Percentiles rank a stretch among this genome's conserved stretches.
phyloP scores from a whole-genome alignment of 108 stramenopile genomes.

The Discostella pseudostelligera region DNA sequence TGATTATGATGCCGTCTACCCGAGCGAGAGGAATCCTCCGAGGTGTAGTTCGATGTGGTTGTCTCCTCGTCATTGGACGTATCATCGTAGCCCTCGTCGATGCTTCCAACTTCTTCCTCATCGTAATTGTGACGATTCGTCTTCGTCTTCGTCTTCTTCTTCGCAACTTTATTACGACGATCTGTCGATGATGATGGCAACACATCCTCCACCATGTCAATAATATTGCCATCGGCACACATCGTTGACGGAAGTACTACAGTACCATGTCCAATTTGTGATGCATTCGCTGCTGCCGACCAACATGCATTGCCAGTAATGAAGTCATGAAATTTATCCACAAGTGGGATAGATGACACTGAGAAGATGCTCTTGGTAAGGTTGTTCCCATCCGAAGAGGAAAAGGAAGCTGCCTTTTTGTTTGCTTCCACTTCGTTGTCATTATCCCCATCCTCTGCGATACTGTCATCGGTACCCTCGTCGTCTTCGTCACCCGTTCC shows the following conservation, averaged over 20 bases:
- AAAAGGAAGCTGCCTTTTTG: no score
- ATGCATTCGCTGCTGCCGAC: background rate
- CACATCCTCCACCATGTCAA: no score
- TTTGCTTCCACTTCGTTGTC: background rate
- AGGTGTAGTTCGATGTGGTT: background rate
- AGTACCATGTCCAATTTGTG: background rate
- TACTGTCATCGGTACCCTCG: background rate
- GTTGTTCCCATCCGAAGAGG: background rate
- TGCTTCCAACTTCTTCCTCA: background rate
- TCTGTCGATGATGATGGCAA: no score
- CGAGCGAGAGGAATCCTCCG: background rate
- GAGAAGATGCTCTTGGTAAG: background rate
- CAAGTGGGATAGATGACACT: background rate
- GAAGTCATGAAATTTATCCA: background rate
- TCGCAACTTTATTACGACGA: background rate
- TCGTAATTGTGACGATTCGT: background rate
- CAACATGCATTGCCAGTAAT: conserved; percentile 1
- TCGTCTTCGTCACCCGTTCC: background rate
- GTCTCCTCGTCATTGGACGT: background rate
- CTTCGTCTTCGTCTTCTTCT: background rate
- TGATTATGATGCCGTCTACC: background rate
- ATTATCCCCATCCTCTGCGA: background rate
- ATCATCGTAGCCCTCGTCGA: background rate
- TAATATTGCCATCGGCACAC: no score
- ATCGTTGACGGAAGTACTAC: no score